Evolutionary conservation across 257 asterid genomes (phyloP).

Genomic region (Ilex aquifolium): DNA sequence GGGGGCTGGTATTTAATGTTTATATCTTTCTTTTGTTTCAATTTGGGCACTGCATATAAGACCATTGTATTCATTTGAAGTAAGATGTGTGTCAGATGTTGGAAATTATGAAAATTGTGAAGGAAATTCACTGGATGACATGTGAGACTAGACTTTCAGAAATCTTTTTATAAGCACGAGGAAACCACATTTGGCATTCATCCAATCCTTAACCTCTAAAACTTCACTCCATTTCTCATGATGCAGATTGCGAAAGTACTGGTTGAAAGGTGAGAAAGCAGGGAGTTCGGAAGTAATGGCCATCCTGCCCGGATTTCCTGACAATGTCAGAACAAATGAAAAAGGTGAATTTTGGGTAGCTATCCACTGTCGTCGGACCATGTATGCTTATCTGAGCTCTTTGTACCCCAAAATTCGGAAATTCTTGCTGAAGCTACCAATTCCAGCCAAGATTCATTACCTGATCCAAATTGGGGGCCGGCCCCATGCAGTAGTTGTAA

Average conservation of each 20-base stretch:
- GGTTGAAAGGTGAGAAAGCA: constrained; percentile 82
- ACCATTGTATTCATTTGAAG: no score
- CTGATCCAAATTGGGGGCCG: constrained; percentile 76
- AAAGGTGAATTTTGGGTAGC: constrained; percentile 93
- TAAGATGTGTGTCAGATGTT: no score
- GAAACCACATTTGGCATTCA: no score
- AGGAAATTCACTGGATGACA: no score
- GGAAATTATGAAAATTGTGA: no score
- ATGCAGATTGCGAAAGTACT: constrained; percentile 61
- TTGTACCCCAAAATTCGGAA: constrained; percentile 42
- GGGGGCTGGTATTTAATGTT: no score
- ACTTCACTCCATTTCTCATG: neutral
- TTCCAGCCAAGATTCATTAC: constrained; percentile 55
- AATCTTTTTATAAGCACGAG: no score
- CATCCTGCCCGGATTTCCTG: constrained; percentile 72
- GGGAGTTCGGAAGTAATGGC: constrained; percentile 67
- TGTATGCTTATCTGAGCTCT: constrained; percentile 48
- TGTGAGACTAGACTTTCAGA: no score
- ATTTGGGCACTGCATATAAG: no score
- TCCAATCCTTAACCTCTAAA: no score
- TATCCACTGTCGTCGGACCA: constrained; percentile 60
- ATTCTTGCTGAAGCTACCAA: constrained; percentile 65
- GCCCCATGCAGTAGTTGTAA: constrained; percentile 48
- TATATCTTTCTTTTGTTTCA: no score
- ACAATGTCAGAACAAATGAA: constrained; percentile 72